Evolutionary conservation across 2,329 filamentous ascomycete genomes (phyloP).

Genomic region (Chrysoporthe austroafricana): DNA sequence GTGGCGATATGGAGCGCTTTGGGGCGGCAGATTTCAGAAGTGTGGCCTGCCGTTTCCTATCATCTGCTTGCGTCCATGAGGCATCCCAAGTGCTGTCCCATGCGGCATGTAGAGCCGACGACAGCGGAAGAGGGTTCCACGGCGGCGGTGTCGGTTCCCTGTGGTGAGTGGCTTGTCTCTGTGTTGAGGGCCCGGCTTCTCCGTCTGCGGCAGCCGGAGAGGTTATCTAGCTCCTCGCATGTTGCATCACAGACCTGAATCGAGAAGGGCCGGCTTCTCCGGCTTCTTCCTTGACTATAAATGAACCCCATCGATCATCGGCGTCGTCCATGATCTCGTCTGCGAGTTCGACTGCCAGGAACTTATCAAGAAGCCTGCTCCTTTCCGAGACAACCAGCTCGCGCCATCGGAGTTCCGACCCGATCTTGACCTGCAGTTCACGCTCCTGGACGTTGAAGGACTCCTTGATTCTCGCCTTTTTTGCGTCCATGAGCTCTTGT

Average conservation of each 20-base stretch:
- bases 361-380: conserved; percentile 44
- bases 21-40: background rate
- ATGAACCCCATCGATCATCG: conserved; percentile 22
- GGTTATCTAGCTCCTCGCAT: background rate
- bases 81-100: conserved; percentile 10
- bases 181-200: conserved; percentile 1
- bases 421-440: conserved; percentile 40
- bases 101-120: conserved; percentile 10
- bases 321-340: conserved; percentile 34
- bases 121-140: conserved; percentile 15
- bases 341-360: conserved; percentile 49
- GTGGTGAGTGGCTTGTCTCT: conserved; percentile 5
- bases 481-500: conserved; percentile 49
- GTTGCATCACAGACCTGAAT: conserved; percentile 10
- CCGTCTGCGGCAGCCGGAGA: background rate
- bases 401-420: conserved; percentile 54
- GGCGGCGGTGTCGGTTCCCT: conserved; percentile 14
- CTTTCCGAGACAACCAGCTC: conserved; percentile 50
- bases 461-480: conserved; percentile 38
- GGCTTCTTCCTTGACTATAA: conserved; percentile 22
- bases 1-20: background rate
- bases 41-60: background rate
- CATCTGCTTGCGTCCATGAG: background rate
- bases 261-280: conserved; percentile 18
- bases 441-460: conserved; percentile 35